These are phyloP conservation scores for Knoxdaviesia capensis DNA, from an alignment of 2,329 filamentous ascomycete species.

Conservation along the genomic window DNA sequence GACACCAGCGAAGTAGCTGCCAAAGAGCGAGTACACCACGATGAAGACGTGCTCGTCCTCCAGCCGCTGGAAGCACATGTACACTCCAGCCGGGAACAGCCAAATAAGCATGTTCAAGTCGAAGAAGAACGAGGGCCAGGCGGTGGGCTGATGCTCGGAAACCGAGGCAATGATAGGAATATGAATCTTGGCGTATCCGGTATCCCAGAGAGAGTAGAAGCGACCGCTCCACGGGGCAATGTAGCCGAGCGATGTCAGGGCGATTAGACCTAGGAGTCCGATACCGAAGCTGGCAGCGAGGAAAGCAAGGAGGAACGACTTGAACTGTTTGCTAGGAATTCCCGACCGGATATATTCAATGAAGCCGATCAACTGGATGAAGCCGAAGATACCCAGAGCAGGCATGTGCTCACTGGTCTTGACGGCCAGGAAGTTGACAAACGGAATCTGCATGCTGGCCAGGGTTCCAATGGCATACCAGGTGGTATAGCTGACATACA, in stretches of 20 bases:
- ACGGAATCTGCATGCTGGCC: slow-evolving; percentile 98
- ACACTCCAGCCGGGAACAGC: slow-evolving; percentile 96
- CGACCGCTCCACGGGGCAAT: slow-evolving; percentile 96
- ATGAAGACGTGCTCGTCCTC: slow-evolving; percentile 95
- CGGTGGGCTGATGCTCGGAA: slow-evolving; percentile 95
- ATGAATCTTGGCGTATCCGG: slow-evolving; percentile 95
- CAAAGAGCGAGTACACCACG: slow-evolving; percentile 89
- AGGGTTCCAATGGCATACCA: slow-evolving; percentile 95
- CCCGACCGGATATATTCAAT: slow-evolving; percentile 80
- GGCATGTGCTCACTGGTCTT: slow-evolving; percentile 98
- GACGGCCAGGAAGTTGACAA: slow-evolving; percentile 91
- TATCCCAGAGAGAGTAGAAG: slow-evolving; percentile 99
- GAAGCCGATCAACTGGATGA: slow-evolving; percentile 83
- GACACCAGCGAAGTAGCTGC: slow-evolving; percentile 95
- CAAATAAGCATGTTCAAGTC: slow-evolving; percentile 96
- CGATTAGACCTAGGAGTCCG: slow-evolving; percentile 55
- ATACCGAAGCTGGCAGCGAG: slow-evolving; percentile 56
- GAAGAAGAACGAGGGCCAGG: slow-evolving; percentile 98
- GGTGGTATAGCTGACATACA: slow-evolving; percentile 93
- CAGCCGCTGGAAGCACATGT: slow-evolving; percentile 89
- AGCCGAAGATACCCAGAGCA: slow-evolving; percentile 87
- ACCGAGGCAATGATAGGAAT: slow-evolving; percentile 99
- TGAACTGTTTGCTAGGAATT: slow-evolving; percentile 82
- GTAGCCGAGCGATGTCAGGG: slow-evolving; percentile 72
- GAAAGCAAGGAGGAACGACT: slow-evolving; percentile 63